Percentiles rank a stretch among this genome's conserved stretches.
Evolutionary conservation across 2,329 filamentous ascomycete genomes (phyloP).

Genomic region (Dothidotthia symphoricarpi): DNA sequence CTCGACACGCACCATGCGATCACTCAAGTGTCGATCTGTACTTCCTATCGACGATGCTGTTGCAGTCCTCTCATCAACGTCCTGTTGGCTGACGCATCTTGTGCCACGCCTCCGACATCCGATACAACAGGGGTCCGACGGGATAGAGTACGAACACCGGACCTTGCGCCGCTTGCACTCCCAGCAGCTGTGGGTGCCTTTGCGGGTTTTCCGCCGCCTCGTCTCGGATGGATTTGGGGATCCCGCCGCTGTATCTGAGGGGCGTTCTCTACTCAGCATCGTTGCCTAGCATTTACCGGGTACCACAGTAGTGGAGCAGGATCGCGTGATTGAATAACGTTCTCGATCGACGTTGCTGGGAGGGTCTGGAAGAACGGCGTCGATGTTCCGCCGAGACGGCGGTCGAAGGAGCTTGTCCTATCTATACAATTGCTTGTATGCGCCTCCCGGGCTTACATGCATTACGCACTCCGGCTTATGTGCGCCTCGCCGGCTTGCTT

Average conservation of each 20-base stretch:
- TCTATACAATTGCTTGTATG: neutral
- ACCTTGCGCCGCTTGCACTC: conserved; percentile 25
- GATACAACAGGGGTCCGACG: conserved; percentile 9
- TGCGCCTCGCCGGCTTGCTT: too few species aligned
- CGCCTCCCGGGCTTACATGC: neutral
- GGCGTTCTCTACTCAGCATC: neutral
- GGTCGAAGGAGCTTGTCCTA: neutral
- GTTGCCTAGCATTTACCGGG: neutral
- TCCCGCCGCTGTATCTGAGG: neutral
- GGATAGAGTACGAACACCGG: conserved; percentile 14
- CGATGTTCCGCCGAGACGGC: neutral
- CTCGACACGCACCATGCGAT: conserved; percentile 14
- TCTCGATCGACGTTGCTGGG: too few species aligned
- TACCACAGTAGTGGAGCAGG: neutral
- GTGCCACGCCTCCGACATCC: conserved; percentile 15
- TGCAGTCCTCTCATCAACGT: conserved; percentile 11
- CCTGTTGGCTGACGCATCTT: conserved; percentile 18
- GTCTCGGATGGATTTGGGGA: conserved; percentile 1
- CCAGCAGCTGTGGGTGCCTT: conserved; percentile 27
- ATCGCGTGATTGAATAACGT: neutral
- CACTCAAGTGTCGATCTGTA: conserved; percentile 2
- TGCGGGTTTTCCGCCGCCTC: conserved; percentile 21
- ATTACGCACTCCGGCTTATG: too few species aligned
- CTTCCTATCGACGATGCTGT: neutral
- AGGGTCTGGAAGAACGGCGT: neutral